A percentile compares a stretch with the other conserved stretches of the same genome.
Conservation (phyloP, 2,329 filamentous ascomycete genomes). For the Epichloe aotearoae region DNA sequence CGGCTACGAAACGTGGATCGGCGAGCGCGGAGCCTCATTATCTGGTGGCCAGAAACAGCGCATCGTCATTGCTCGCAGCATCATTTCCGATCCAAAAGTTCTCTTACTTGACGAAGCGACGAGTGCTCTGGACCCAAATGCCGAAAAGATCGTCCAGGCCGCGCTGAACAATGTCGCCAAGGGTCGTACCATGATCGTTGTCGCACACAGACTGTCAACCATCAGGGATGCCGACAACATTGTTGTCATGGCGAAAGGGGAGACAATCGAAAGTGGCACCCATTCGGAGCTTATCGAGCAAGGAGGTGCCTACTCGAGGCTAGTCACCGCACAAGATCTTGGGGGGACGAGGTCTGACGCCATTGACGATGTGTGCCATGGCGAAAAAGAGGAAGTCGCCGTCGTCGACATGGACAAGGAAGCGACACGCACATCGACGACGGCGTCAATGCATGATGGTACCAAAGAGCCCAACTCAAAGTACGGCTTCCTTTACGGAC, state of each 20-base stretch:
- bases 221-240: conserved; percentile 52
- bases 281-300: conserved; percentile 42
- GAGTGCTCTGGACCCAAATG: conserved; percentile 36
- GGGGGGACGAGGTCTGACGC: conserved; percentile 11
- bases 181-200: conserved; percentile 50
- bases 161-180: conserved; percentile 40
- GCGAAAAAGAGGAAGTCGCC: conserved; percentile 8
- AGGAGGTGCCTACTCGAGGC: conserved; percentile 33
- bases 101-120: conserved; percentile 59
- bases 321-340: conserved; percentile 35
- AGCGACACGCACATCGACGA: conserved; percentile 12
- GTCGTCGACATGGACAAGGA: conserved; percentile 15
- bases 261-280: conserved; percentile 46
- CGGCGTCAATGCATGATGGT: conserved; percentile 7
- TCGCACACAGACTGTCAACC: conserved; percentile 48
- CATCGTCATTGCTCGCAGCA: conserved; percentile 52
- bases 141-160: conserved; percentile 38
- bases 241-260: conserved; percentile 47
- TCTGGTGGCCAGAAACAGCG: conserved; percentile 56
- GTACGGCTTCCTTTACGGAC: conserved; percentile 16
- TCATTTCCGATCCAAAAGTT: conserved; percentile 49
- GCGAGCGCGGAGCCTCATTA: conserved; percentile 50
- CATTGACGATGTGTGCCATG: conserved; percentile 4
- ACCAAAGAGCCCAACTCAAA: conserved; percentile 6
- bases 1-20: conserved; percentile 49